Percentiles rank a stretch among this genome's conserved stretches.
Evolutionary conservation across 1,284 basidiomycete species (phyloP).

Genomic region (Cutaneotrichosporon cavernicola): DNA sequence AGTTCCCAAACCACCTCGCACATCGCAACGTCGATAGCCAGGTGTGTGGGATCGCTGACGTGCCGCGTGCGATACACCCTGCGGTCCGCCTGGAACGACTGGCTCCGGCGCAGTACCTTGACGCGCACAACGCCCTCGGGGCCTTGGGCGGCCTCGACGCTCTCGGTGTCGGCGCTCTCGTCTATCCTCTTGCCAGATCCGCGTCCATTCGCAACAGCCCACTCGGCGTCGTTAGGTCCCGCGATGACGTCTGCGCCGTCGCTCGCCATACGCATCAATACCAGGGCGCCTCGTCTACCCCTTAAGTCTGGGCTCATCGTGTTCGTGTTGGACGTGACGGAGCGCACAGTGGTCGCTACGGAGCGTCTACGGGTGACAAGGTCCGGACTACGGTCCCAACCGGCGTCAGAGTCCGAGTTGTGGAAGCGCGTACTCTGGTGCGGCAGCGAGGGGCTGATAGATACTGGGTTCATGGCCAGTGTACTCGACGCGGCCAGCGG

Average conservation of each 20-base stretch:
- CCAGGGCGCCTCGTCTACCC: neutral
- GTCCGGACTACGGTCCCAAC: neutral
- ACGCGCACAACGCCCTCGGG: neutral
- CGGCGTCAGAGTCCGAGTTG: slow-evolving; percentile 4
- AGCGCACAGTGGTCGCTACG: neutral
- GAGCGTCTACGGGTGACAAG: neutral
- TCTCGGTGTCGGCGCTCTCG: neutral
- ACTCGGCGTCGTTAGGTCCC: slow-evolving; percentile 39
- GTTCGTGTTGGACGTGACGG: neutral
- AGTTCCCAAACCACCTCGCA: slow-evolving; percentile 39
- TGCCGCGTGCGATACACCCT: slow-evolving; percentile 17
- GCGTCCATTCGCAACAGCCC: slow-evolving; percentile 41
- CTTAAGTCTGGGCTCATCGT: neutral
- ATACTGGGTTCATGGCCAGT: neutral
- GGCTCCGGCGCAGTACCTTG: slow-evolving; percentile 6
- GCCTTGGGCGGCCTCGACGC: neutral
- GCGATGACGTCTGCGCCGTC: slow-evolving; percentile 45
- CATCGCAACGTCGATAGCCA: slow-evolving; percentile 45
- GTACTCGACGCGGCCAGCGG: slow-evolving; percentile 8
- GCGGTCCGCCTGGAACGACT: slow-evolving; percentile 29
- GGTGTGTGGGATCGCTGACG: slow-evolving; percentile 25
- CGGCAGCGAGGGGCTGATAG: neutral
- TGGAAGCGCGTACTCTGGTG: slow-evolving; percentile 6
- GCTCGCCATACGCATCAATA: slow-evolving; percentile 36
- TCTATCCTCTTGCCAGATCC: slow-evolving; percentile 35